phyloP scores from a whole-genome alignment of 192 early-diverging fungal species.

The Umbelopsis vinacea region DNA sequence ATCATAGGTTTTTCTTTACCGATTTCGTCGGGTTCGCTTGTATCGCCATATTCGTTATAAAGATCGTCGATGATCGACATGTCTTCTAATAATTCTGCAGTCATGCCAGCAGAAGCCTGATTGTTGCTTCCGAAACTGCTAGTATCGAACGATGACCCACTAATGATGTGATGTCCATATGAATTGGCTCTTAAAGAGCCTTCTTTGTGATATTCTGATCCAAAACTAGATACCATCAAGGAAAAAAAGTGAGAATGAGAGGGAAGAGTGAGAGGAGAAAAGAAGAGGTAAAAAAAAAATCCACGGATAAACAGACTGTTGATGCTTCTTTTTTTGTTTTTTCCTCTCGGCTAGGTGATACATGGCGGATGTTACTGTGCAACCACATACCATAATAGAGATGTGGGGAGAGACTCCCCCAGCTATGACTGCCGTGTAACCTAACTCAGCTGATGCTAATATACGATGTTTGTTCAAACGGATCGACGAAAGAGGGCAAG shows the following conservation, averaged over 20 bases:
- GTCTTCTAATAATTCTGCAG: conserved; percentile 8
- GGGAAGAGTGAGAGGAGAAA: not conserved
- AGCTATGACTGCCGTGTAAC: not conserved
- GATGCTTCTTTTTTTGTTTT: not conserved
- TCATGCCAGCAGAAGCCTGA: not conserved
- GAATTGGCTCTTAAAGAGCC: not conserved
- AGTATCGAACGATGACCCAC: not conserved
- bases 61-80: conserved; percentile 22
- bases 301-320: not conserved
- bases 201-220: not conserved
- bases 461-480: not conserved
- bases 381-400: not conserved
- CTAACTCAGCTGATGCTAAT: not conserved
- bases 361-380: not conserved
- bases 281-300: not conserved
- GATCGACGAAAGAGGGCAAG: not conserved
- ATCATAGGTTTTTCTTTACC: not conserved
- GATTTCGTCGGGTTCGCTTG: conserved; percentile 1
- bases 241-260: not conserved
- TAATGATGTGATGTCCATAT: not conserved
- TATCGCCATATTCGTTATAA: conserved; percentile 8
- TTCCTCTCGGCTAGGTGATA: not conserved
- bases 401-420: not conserved
- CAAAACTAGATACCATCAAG: not conserved
- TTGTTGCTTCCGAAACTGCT: conserved; percentile 1